A percentile compares a stretch with the other conserved stretches of the same genome.
phyloP scores from a whole-genome alignment of 2,329 filamentous ascomycete genomes.

The Fusarium praegraminearum region DNA sequence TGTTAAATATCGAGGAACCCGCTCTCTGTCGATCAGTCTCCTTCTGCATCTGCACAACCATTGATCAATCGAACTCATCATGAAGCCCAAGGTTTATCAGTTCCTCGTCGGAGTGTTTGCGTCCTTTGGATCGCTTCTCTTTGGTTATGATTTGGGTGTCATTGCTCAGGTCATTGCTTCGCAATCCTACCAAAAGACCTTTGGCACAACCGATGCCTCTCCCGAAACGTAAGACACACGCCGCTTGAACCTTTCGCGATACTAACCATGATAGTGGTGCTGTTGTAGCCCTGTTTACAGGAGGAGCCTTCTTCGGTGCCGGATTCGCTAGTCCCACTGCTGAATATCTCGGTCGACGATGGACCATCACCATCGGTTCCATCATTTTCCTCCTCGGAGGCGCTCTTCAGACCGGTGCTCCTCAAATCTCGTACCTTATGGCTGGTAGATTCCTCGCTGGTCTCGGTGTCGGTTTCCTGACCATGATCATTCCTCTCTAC shows the following conservation, averaged over 20 bases:
- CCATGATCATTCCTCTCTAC: constrained; percentile 66
- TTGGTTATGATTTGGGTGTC: constrained; percentile 44
- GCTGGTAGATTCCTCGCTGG: constrained; percentile 77
- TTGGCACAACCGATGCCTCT: constrained; percentile 51
- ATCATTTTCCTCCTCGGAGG: constrained; percentile 79
- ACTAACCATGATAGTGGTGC: constrained; percentile 19
- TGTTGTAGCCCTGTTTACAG: constrained; percentile 78
- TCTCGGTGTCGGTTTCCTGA: constrained; percentile 52
- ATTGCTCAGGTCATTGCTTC: constrained; percentile 66
- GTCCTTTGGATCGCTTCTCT: constrained; percentile 44
- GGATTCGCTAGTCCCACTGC: constrained; percentile 71
- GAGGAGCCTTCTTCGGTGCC: constrained; percentile 78
- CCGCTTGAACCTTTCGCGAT: background rate
- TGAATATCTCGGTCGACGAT: constrained; percentile 74
- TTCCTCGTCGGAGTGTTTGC: constrained; percentile 60
- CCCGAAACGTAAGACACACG: constrained; percentile 48
- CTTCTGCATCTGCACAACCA: background rate
- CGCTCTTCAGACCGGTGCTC: constrained; percentile 76
- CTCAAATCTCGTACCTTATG: constrained; percentile 70
- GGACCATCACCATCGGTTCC: constrained; percentile 77
- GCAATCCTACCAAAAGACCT: constrained; percentile 29
- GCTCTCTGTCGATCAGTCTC: constrained; percentile 10
- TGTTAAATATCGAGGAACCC: constrained; percentile 8
- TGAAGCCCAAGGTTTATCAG: constrained; percentile 58
- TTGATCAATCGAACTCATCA: constrained; percentile 2